A percentile compares a stretch with the other conserved stretches of the same genome.
Evolutionary conservation across 2,329 filamentous ascomycete species (phyloP).

Genomic region (Cadophora sp.): DNA sequence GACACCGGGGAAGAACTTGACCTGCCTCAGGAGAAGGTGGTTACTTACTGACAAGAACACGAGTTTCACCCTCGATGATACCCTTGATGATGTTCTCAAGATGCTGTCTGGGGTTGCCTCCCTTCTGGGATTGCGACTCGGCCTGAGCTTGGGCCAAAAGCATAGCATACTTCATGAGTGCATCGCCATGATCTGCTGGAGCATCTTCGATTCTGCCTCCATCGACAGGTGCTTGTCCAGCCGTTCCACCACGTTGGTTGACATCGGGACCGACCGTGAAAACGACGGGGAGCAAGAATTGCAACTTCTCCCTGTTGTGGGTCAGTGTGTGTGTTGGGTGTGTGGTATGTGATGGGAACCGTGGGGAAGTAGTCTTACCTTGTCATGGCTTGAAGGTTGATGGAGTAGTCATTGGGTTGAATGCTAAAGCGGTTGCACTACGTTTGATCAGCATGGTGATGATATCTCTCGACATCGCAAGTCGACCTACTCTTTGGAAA

Average conservation of each 20-base stretch:
- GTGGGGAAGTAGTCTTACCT: not conserved
- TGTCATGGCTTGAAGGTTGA: conserved; percentile 88
- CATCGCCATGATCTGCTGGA: conserved; percentile 61
- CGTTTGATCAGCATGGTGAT: conserved; percentile 24
- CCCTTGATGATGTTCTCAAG: conserved; percentile 87
- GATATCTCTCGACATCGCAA: not conserved
- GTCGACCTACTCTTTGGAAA: conserved; percentile 64
- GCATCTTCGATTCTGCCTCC: conserved; percentile 25
- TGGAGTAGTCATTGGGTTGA: conserved; percentile 81
- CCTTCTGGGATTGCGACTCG: conserved; percentile 47
- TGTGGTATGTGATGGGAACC: not conserved
- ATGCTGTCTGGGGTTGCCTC: conserved; percentile 54
- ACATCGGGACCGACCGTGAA: conserved; percentile 87
- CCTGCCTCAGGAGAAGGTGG: not conserved
- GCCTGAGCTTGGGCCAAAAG: conserved; percentile 70
- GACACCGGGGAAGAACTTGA: too few relatives aligned
- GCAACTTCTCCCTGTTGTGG: conserved; percentile 73
- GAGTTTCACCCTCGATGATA: conserved; percentile 88
- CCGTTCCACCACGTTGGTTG: conserved; percentile 55
- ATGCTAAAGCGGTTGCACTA: conserved; percentile 54
- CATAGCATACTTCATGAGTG: conserved; percentile 83
- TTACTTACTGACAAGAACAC: conserved; percentile 72
- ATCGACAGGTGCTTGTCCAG: conserved; percentile 41
- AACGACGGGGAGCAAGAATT: conserved; percentile 81
- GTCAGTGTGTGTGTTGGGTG: not conserved